Conservation (phyloP, 805 yeast species). For the Torulaspora microellipsoides region DNA sequence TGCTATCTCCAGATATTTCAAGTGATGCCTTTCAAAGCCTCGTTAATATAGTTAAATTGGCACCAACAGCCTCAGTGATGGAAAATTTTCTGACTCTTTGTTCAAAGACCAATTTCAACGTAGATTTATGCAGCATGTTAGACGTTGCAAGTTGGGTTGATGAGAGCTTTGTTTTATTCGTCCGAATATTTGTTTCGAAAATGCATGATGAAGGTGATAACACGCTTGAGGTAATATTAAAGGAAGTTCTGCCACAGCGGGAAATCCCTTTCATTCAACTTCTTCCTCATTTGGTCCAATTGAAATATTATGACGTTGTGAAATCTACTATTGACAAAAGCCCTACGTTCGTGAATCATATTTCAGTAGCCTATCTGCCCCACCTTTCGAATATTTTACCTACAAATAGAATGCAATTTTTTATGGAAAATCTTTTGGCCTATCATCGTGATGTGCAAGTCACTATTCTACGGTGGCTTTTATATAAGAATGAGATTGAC, state of each 20-base stretch:
- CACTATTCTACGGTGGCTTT: constrained; percentile 5
- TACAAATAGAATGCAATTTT: constrained; percentile 2
- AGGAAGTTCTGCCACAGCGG: constrained; percentile 3
- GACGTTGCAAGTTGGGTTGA: constrained; percentile 15
- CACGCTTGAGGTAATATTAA: background rate
- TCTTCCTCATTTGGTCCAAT: constrained; percentile 3
- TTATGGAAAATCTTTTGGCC: constrained; percentile 1
- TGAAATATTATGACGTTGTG: constrained; percentile 4
- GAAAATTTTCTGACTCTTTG: constrained; percentile 17
- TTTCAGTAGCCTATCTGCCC: background rate
- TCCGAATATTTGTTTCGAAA: constrained; percentile 7
- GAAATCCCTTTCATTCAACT: constrained; percentile 2
- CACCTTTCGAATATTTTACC: constrained; percentile 5
- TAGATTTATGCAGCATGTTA: constrained; percentile 9
- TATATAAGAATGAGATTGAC: constrained; percentile 5
- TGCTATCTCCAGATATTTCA: constrained; percentile 19
- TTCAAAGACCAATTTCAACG: constrained; percentile 5
- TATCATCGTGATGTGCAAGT: constrained; percentile 8
- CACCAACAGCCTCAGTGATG: constrained; percentile 16
- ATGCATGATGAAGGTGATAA: background rate
- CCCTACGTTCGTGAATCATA: constrained; percentile 1
- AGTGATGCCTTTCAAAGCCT: constrained; percentile 14
- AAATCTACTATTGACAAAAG: constrained; percentile 4
- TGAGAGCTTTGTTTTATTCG: constrained; percentile 9
- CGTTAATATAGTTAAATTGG: constrained; percentile 13